Percentiles rank a stretch among this genome's conserved stretches.
Evolutionary conservation across 2,329 filamentous ascomycete species (phyloP).

Genomic region (Clonostachys sp.): DNA sequence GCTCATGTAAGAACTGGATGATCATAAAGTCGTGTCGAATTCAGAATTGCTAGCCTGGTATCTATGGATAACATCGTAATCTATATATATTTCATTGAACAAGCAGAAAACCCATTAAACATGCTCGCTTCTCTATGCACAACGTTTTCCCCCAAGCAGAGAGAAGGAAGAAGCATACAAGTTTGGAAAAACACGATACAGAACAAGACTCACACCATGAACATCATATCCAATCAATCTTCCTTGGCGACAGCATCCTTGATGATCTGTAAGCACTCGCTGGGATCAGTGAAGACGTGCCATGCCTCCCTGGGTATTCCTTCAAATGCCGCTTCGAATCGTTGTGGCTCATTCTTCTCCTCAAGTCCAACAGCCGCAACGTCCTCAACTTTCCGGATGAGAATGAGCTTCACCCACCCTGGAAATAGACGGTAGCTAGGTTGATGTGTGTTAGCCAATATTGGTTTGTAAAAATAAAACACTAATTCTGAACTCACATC

Average conservation of each 20-base stretch:
- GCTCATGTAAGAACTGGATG: too few species aligned
- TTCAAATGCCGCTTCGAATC: constrained; percentile 82
- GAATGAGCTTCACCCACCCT: constrained; percentile 77
- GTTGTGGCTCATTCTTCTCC: constrained; percentile 65
- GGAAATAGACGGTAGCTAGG: constrained; percentile 58
- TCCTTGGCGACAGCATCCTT: constrained; percentile 11
- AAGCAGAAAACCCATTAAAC: too few species aligned
- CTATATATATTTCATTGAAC: too few species aligned
- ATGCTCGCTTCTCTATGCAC: too few species aligned
- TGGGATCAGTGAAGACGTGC: constrained; percentile 77
- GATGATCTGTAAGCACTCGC: constrained; percentile 48
- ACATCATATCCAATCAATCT: neutral
- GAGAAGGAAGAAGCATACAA: too few species aligned
- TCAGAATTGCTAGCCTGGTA: too few species aligned
- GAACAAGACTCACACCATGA: too few species aligned
- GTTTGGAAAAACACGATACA: too few species aligned
- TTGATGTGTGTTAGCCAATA: neutral
- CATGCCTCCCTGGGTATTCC: constrained; percentile 66
- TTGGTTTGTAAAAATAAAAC: neutral
- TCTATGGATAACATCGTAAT: too few species aligned
- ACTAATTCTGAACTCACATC: constrained; percentile 44
- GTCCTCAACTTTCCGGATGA: constrained; percentile 79
- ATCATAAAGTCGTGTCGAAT: too few species aligned
- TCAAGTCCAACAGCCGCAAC: constrained; percentile 65
- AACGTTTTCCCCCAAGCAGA: too few species aligned